Conservation (phyloP, 805 yeast species). For the Debaryomyces hansenii region DNA sequence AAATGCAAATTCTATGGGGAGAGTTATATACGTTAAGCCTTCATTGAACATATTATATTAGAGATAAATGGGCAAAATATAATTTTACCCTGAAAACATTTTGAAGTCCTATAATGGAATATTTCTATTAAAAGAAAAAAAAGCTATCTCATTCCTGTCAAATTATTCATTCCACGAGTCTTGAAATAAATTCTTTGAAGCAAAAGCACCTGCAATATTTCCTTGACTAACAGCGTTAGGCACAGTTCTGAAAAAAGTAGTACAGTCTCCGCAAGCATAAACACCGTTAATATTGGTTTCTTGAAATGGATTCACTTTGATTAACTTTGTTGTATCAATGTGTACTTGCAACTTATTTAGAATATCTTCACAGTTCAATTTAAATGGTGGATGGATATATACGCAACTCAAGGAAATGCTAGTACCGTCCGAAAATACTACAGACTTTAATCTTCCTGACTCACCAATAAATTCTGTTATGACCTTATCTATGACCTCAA, state of each 20-base stretch:
- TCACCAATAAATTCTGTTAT: slow-evolving; percentile 1
- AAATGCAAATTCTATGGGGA: too few relatives aligned
- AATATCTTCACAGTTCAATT: slow-evolving; percentile 3
- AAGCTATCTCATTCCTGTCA: too few relatives aligned
- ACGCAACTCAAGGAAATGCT: background rate
- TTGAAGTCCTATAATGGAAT: too few relatives aligned
- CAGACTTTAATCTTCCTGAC: background rate
- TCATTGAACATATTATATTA: too few relatives aligned
- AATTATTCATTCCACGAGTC: slow-evolving; percentile 2
- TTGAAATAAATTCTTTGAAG: slow-evolving; percentile 1
- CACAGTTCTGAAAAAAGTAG: slow-evolving; percentile 4
- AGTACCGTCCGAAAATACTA: slow-evolving; percentile 5
- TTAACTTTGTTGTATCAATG: background rate
- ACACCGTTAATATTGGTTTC: slow-evolving; percentile 6
- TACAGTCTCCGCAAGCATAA: slow-evolving; percentile 8
- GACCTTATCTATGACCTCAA: background rate
- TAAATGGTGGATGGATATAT: slow-evolving; percentile 2
- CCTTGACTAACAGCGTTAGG: slow-evolving; percentile 12
- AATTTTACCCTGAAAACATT: too few relatives aligned
- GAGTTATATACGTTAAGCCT: too few relatives aligned
- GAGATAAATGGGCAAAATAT: too few relatives aligned
- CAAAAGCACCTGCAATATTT: background rate
- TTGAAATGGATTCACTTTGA: slow-evolving; percentile 4
- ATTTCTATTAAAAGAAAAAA: too few relatives aligned
- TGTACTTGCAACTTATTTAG: slow-evolving; percentile 3